A percentile compares a stretch with the other conserved stretches of the same genome.
Evolutionary conservation across 305 asterid genomes (phyloP).

Genomic region (Petunia hybrid): DNA sequence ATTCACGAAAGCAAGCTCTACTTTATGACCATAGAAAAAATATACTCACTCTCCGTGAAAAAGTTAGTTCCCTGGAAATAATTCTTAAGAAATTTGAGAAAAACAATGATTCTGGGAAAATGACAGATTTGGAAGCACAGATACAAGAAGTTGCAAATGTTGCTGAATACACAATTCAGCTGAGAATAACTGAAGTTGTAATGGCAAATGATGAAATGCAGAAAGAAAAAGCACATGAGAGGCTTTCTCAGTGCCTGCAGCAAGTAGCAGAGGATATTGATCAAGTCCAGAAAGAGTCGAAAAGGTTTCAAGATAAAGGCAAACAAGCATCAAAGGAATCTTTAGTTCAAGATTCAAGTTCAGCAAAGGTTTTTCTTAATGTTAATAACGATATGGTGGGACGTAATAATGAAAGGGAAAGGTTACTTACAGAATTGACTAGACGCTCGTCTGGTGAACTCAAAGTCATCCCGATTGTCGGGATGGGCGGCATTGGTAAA

Average conservation of each 20-base stretch:
- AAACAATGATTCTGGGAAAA: not conserved
- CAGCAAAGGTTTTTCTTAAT: not conserved
- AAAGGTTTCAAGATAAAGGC: not conserved
- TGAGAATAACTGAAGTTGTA: not conserved
- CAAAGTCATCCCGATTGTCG: constrained; percentile 38
- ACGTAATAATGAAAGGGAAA: not conserved
- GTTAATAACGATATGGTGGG: constrained; percentile 30
- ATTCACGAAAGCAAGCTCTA: not conserved
- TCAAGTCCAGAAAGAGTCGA: not conserved
- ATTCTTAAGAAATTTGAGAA: not conserved
- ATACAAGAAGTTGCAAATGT: not conserved
- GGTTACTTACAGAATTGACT: constrained; percentile 26
- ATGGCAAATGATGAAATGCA: not conserved
- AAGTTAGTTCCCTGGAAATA: not conserved
- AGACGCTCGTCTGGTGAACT: not conserved
- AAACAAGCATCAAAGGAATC: not conserved
- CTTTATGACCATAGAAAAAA: not conserved
- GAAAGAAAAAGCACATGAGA: not conserved
- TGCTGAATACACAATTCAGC: not conserved
- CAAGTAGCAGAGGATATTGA: not conserved
- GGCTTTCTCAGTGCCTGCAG: not conserved
- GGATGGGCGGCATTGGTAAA: constrained; percentile 39
- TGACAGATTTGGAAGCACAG: not conserved
- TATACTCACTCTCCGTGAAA: not conserved
- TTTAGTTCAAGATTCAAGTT: not conserved